phyloP scores from a whole-genome alignment of 78 protist species.

The Tieghemostelium lacteum region DNA sequence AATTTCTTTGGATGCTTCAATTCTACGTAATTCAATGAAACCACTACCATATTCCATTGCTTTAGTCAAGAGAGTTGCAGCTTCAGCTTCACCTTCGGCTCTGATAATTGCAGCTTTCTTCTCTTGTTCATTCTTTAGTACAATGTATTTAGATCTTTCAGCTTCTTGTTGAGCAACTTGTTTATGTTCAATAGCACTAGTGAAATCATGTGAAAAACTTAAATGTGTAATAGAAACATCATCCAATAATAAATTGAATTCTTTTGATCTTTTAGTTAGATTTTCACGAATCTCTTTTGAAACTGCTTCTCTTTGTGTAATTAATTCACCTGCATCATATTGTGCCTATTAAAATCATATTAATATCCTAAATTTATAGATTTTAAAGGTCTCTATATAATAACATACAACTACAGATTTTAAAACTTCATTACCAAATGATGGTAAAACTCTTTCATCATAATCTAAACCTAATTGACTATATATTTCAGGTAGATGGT shows the following conservation, averaged over 20 bases:
- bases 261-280: slow-evolving; percentile 74
- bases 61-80: slow-evolving; percentile 76
- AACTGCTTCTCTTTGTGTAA: slow-evolving; percentile 87
- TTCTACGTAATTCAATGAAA: slow-evolving; percentile 79
- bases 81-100: slow-evolving; percentile 87
- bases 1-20: slow-evolving; percentile 80
- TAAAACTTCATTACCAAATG: slow-evolving; percentile 83
- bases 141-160: slow-evolving; percentile 79
- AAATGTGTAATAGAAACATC: slow-evolving; percentile 86
- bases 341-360: slow-evolving; percentile 49
- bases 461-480: slow-evolving; percentile 78
- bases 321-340: slow-evolving; percentile 84
- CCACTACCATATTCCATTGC: slow-evolving; percentile 62
- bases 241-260: slow-evolving; percentile 77
- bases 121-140: slow-evolving; percentile 85
- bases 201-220: slow-evolving; percentile 75
- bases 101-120: slow-evolving; percentile 80
- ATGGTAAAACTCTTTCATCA: slow-evolving; percentile 82
- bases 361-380: neutral
- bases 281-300: slow-evolving; percentile 82
- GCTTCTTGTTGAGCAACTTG: slow-evolving; percentile 89
- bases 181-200: slow-evolving; percentile 83
- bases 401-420: slow-evolving; percentile 81
- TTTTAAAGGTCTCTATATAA: neutral
- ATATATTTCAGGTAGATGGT: slow-evolving; percentile 56